These are phyloP conservation scores for Heimioporus sp. DNA, from an alignment of 768 basidiomycete genomes.

Conservation along the genomic window DNA sequence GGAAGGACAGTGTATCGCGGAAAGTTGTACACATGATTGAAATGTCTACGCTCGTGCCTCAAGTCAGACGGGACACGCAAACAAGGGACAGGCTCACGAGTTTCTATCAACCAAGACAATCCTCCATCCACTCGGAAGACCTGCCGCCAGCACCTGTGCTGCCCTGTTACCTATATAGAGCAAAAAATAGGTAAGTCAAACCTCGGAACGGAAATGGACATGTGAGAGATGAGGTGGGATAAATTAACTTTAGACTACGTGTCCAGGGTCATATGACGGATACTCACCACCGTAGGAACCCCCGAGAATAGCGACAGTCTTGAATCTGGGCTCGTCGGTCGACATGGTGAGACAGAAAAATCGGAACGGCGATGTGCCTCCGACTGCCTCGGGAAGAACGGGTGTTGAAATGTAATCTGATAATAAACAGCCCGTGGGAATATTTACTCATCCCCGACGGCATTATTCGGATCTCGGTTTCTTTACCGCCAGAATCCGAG, in stretches of 20 bases:
- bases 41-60: slow-evolving; percentile 33
- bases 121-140: slow-evolving; percentile 50
- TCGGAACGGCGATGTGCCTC: not conserved
- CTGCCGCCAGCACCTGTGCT: slow-evolving; percentile 46
- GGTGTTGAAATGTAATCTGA: not conserved
- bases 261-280: not conserved
- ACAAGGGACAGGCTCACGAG: slow-evolving; percentile 35
- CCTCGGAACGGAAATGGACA: not conserved
- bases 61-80: too few species aligned
- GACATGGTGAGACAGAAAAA: slow-evolving; percentile 10
- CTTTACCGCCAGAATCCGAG: too few species aligned
- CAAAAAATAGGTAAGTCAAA: not conserved
- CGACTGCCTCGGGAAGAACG: not conserved
- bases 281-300: slow-evolving; percentile 52
- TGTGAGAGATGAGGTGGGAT: not conserved
- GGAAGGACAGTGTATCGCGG: slow-evolving; percentile 56
- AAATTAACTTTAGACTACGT: not conserved
- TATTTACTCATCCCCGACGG: not conserved
- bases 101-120: slow-evolving; percentile 61
- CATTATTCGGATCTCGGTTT: too few species aligned
- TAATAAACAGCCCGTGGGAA: not conserved
- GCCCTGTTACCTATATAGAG: slow-evolving; percentile 42
- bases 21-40: slow-evolving; percentile 59
- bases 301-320: slow-evolving; percentile 53
- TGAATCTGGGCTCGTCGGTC: not conserved